Evolutionary conservation across 768 basidiomycete genomes (phyloP).

Genomic region (Russula lepida): DNA sequence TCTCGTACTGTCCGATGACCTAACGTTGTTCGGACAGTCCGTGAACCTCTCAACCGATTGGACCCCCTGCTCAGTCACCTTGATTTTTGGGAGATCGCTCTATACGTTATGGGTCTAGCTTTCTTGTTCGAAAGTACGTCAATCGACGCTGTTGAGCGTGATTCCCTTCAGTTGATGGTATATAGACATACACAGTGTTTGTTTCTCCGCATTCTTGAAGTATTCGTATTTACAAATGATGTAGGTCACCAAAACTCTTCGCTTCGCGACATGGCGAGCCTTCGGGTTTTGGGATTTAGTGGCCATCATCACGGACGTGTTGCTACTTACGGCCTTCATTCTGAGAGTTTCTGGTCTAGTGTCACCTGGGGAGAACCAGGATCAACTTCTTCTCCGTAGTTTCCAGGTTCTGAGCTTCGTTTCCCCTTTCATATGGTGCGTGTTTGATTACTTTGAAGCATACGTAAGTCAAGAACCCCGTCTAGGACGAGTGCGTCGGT

Average conservation of each 20-base stretch:
- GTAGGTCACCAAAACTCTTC: constrained; percentile 62
- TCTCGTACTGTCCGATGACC: not conserved
- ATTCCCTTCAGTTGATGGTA: not conserved
- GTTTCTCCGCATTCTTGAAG: not conserved
- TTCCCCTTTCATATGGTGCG: constrained; percentile 80
- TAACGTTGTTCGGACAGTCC: constrained; percentile 38
- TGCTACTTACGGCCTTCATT: constrained; percentile 66
- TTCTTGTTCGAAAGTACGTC: constrained; percentile 71
- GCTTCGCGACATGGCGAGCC: constrained; percentile 72
- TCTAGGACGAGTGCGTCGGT: constrained; percentile 69
- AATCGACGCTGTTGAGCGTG: not conserved
- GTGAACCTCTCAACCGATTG: constrained; percentile 66
- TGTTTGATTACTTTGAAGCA: not conserved
- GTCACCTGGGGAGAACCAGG: constrained; percentile 29
- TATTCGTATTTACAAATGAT: not conserved
- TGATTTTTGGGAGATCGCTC: constrained; percentile 70
- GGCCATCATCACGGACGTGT: constrained; percentile 59
- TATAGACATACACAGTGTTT: constrained; percentile 51
- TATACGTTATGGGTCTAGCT: constrained; percentile 73
- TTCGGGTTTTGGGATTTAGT: constrained; percentile 74
- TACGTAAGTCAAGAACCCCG: not conserved
- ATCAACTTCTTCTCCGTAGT: constrained; percentile 48
- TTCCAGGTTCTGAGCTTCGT: constrained; percentile 88
- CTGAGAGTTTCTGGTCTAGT: constrained; percentile 57
- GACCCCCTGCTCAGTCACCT: constrained; percentile 45